Base-by-base conservation (phyloP, 2,329 filamentous ascomycete species). In the Aphanocladium album region DNA sequence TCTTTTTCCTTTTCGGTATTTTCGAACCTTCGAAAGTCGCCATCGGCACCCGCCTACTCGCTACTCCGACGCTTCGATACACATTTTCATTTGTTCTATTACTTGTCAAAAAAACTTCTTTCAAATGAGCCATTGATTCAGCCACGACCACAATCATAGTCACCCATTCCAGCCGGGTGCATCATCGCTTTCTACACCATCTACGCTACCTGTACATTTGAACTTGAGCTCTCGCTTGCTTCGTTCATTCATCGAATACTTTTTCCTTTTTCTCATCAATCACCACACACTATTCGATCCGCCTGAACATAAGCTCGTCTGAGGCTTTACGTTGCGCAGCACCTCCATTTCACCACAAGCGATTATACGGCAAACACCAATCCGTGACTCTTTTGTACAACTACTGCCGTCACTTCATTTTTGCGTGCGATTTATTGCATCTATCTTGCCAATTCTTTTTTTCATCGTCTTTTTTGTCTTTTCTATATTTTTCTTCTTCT, bases 121-220 rank as follows among this genome's bases (percentile, higher is more conserved):
- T 70, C 69, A 68, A 73, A 78, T 76, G 75, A 77, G 71, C 73
- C 73, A 71, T 73, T 77, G 74, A 77, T 73, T 71, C 68, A 63
- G 59, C 67, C 43, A 72, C 72, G 67, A 72, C 66, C 60, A 68
- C 57, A 63, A 67, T 63, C 66, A 67, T 65, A 64, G 54, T 62
- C 64, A 65, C 60, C 64, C 64, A 43, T 21, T 60, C 39, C n/a
- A 51, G 66, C 62, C 62, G 65, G 47, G 66, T 63, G 64, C 64
- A 64, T 64, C 58, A 63, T 64, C 61, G 63, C 63, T 67, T 65
- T 65, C 65, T 57, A 63, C 58, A 62, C 62, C 62, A 66, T 65
- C 21, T 43, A 59, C 65, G 65, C 64, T 53, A 65, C 60, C 62
- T 76, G 73, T 76, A 75, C 66, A 74, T 74, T 74, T 63, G 60